phyloP scores from a whole-genome alignment of 2,329 filamentous ascomycete genomes.

The Davidsoniella australis region DNA sequence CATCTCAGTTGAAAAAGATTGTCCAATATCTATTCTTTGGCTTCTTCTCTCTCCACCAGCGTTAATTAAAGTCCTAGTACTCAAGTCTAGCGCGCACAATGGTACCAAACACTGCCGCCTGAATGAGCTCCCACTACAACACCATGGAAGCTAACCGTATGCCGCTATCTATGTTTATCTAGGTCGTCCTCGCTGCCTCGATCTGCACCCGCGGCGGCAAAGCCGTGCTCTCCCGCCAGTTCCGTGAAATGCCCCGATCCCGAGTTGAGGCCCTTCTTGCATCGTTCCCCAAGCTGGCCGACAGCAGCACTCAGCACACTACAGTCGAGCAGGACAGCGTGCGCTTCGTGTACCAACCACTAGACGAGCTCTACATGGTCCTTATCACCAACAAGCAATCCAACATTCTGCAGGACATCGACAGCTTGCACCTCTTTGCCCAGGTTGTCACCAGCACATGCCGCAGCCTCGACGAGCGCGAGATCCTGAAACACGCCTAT shows the following conservation, averaged over 20 bases:
- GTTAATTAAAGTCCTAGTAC: not conserved
- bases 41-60: not conserved
- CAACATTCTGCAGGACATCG: constrained; percentile 98
- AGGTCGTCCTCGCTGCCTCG: constrained; percentile 97
- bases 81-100: not conserved
- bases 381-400: constrained; percentile 98
- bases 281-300: constrained; percentile 92
- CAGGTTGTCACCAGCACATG: constrained; percentile 95
- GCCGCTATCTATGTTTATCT: constrained; percentile 7
- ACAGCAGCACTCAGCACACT: constrained; percentile 91
- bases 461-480: constrained; percentile 86
- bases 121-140: not conserved
- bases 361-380: constrained; percentile 99
- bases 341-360: constrained; percentile 95
- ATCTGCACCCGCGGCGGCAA: constrained; percentile 98
- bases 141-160: not conserved
- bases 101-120: constrained; percentile 1
- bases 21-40: not conserved
- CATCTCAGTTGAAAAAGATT: not conserved
- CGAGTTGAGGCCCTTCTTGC: constrained; percentile 92
- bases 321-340: constrained; percentile 99
- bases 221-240: constrained; percentile 92
- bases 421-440: constrained; percentile 91
- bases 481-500: constrained; percentile 88
- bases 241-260: constrained; percentile 92